phyloP scores from a whole-genome alignment of 805 yeast species.

The Hanseniaspora thailandica region DNA sequence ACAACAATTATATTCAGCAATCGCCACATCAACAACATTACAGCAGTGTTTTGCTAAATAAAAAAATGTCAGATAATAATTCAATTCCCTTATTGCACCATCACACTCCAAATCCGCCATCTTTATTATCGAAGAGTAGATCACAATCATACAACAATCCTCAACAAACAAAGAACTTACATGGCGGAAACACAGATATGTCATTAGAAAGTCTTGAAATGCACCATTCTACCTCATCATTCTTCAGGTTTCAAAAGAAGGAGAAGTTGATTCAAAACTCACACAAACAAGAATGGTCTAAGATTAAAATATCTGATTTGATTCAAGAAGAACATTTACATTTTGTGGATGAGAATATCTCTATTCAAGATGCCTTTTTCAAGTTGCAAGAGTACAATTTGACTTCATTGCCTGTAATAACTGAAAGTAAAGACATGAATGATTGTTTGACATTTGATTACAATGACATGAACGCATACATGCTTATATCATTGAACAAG shows the following conservation, averaged over 20 bases:
- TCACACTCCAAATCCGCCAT: conserved; percentile 10
- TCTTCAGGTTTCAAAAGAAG: conserved; percentile 14
- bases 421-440: conserved; percentile 31
- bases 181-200: not conserved
- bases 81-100: not conserved
- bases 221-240: conserved; percentile 17
- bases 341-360: conserved; percentile 34
- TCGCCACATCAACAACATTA: not conserved
- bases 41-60: not conserved
- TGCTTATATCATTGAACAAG: conserved; percentile 73
- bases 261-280: conserved; percentile 17
- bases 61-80: not conserved
- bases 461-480: conserved; percentile 76
- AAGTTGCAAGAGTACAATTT: conserved; percentile 57
- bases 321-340: conserved; percentile 34
- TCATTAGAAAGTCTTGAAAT: not conserved
- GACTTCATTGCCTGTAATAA: conserved; percentile 70
- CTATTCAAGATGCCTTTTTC: conserved; percentile 84
- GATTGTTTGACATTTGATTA: conserved; percentile 77
- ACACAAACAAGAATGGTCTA: conserved; percentile 49
- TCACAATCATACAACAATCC: not conserved
- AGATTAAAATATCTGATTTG: conserved; percentile 56
- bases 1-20: not conserved
- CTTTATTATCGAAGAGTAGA: conserved; percentile 10
- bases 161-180: not conserved